Evolutionary conservation across 768 basidiomycete genomes (phyloP), one percentile per base, ranked within the genome.

Genomic region (Phylloporus sp.): DNA sequence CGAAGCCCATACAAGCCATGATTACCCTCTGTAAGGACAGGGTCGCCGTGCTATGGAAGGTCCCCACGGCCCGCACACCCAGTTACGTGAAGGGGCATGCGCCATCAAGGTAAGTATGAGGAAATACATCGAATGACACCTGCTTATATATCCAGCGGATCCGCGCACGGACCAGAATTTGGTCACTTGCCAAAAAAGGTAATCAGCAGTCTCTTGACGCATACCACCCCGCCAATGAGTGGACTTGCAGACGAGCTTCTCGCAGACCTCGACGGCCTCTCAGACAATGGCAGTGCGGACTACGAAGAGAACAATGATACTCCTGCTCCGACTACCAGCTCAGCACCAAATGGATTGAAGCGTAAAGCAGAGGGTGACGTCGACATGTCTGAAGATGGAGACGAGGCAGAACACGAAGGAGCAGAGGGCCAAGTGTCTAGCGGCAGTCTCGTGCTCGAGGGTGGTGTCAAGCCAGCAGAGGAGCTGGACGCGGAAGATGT

Each of bases 401-500:
- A 66, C 10, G 79, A 67, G 7, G 77, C 70, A 18, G 72, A 64
- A 29, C 72, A 65, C 20, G 70, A 70, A 23, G 73, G 59, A 29
- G 76, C 56, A 1, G 69, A 74, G 44, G 72, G 68, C 42, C 67
- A 69, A 31, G 69, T 56, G 6, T 75, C 78, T 32, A 69, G 78
- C 6, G 78, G 77, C 0, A 78, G 77, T 6, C 76, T 95, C 13
- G 85, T 91, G 5, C 76, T 89, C 0, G 89, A 89, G 49, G 95
- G 94, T 1, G 95, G 95, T 10, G 76, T 95, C 12, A 83, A 81
- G 58, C 95, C 95, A 13, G 92, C 95, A n/a, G 94, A 97, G 34
- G 95, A 99, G 72, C 75, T 98, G 39, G 94, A 97, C 66, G 85
- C 76, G 26, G 95, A 95, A 58, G 92, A 95, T 53, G 97, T 98